phyloP scores from a whole-genome alignment of 2,329 filamentous ascomycete species.

The Thielaviopsis euricoi region DNA sequence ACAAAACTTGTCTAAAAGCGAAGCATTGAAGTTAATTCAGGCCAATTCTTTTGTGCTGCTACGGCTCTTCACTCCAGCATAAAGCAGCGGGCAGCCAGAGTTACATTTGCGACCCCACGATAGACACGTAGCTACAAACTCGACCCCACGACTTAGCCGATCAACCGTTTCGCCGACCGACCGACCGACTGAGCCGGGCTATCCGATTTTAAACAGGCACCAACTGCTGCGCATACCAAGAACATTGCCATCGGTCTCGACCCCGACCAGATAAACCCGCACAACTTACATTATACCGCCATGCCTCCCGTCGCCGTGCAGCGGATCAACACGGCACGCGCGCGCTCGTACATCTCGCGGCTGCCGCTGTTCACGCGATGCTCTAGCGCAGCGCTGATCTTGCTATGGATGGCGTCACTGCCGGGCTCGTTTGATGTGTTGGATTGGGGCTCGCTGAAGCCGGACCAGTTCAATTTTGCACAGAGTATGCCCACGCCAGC shows the following conservation, averaged over 20 bases:
- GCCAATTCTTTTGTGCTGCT: not conserved
- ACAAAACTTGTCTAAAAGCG: not conserved
- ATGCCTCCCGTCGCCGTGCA: conserved; percentile 1
- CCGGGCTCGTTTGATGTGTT: conserved; percentile 55
- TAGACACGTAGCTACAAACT: not conserved
- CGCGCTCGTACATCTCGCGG: conserved; percentile 66
- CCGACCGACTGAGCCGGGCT: not conserved
- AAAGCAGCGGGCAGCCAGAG: not conserved
- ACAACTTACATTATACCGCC: not conserved
- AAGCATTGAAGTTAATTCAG: not conserved
- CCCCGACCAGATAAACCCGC: not conserved
- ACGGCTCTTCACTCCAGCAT: not conserved
- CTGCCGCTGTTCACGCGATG: conserved; percentile 73
- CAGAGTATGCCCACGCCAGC: conserved; percentile 1
- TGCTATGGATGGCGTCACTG: conserved; percentile 57
- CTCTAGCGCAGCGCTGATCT: conserved; percentile 34
- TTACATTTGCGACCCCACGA: not conserved
- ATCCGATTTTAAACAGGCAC: not conserved
- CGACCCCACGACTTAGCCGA: not conserved
- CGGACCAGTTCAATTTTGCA: conserved; percentile 40
- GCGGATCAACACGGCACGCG: conserved; percentile 40
- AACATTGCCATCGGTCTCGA: not conserved
- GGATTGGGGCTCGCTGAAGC: conserved; percentile 65
- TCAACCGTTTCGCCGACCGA: not conserved
- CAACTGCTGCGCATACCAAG: not conserved